Base-by-base conservation (phyloP, 345 rosid genomes). In the Lepidium aucheri region DNA sequence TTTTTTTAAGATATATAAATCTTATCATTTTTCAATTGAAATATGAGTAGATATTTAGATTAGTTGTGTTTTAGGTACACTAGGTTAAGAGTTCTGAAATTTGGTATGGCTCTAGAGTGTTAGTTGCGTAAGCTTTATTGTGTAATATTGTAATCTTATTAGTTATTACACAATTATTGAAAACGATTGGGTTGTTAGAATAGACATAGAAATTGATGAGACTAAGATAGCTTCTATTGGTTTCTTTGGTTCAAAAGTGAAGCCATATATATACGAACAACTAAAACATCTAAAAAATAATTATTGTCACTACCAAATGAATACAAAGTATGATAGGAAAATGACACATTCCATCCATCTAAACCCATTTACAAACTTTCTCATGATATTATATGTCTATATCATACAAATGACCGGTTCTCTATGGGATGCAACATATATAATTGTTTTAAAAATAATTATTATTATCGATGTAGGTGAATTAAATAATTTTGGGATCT, bases 341-440 rank as follows among this genome's bases (percentile, higher is more conserved):
- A 59, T 65, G 76, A 65, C 72, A 42, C 35, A 59, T 32, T n/a
- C n/a, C 76, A 24, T 59, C 13, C 9, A 20, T 40, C 53, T 58
- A 26, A 51, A 42, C 18, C 70, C 53, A 52, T 51, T 34, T 65
- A 20, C n/a, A n/a, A n/a, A 40, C 55, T 28, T 65, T 58, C 58
- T 73, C 76, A 58, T 73, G 76, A 73, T 73, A 65, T 50, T 41
- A 34, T 10, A 65, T 58, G 76, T 73, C 76, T 22, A 42, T 40
- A 73, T 73, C 72, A 58, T 13, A 50, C 61, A 52, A 60, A 65
- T 51, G 66, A 51, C 61, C 6, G 34, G 33, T 65, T 15, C 22
- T 57, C 8, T 39, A 46, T 71, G 63, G 50, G 49, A 30, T 38
- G 34, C 28, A 54, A 36, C 18, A 60, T 8, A 9, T 17, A 8